Percentiles rank a stretch among this genome's conserved stretches.
phyloP scores from a whole-genome alignment of 192 early-diverging fungal species.

The Gonapodya prolifera region DNA sequence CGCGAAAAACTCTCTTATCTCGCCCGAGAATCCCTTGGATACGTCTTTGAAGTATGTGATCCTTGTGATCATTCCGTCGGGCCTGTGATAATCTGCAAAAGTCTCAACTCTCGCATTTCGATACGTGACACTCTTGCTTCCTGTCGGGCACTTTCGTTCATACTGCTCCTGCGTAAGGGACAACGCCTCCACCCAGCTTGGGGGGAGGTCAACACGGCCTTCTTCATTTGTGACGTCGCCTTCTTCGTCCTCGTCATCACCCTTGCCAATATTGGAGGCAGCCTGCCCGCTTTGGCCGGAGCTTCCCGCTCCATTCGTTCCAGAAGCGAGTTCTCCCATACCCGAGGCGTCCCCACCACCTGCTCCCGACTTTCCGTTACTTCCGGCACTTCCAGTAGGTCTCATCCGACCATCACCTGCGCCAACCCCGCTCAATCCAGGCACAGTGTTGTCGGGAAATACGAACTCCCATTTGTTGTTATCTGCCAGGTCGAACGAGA shows the following conservation, averaged over 20 bases:
- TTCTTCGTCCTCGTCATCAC: slow-evolving; percentile 21
- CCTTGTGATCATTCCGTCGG: slow-evolving; percentile 41
- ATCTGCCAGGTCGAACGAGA: slow-evolving; percentile 45
- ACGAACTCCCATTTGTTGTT: slow-evolving; percentile 53
- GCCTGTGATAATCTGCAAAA: slow-evolving; percentile 42
- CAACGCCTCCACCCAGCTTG: slow-evolving; percentile 35
- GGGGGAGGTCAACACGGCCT: slow-evolving; percentile 33
- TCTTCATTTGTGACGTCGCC: slow-evolving; percentile 16
- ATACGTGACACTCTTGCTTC: slow-evolving; percentile 33
- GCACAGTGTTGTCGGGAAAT: slow-evolving; percentile 37
- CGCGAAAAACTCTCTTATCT: slow-evolving; percentile 30
- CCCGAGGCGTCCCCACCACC: background rate
- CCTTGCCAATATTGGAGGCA: slow-evolving; percentile 3
- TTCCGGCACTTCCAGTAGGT: background rate
- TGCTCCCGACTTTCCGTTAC: background rate
- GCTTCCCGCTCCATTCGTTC: background rate
- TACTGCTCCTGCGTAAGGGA: slow-evolving; percentile 32
- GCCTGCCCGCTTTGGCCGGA: background rate
- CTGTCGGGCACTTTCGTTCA: slow-evolving; percentile 32
- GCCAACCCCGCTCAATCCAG: slow-evolving; percentile 13
- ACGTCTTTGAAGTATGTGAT: slow-evolving; percentile 36
- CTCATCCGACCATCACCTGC: background rate
- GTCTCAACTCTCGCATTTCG: slow-evolving; percentile 31
- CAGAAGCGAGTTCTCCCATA: background rate
- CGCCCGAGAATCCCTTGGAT: slow-evolving; percentile 23